A percentile compares a stretch with the other conserved stretches of the same genome.
Conservation (phyloP, 2,329 filamentous ascomycete species). For the Ceratocystis ficicola region DNA sequence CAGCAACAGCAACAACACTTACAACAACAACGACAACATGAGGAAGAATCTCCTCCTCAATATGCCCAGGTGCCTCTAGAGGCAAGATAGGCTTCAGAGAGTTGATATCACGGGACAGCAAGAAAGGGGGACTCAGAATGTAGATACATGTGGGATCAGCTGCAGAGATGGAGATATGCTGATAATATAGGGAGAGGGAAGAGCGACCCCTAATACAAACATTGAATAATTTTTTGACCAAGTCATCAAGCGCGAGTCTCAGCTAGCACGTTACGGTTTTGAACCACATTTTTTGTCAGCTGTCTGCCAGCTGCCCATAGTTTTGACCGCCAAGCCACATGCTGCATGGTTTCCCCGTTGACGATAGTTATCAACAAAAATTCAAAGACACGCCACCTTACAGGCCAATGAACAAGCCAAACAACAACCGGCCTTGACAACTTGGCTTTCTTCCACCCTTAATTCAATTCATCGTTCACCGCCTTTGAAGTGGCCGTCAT, state of each 20-base stretch:
- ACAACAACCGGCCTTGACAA: not conserved
- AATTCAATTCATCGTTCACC: not conserved
- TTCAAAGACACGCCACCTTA: not conserved
- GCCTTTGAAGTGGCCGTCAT: too few relatives aligned
- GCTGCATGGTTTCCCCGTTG: not conserved
- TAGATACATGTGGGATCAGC: too few relatives aligned
- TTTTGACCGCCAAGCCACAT: too few relatives aligned
- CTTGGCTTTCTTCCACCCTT: not conserved
- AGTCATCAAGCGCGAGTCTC: too few relatives aligned
- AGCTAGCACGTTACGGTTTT: too few relatives aligned
- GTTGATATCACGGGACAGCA: not conserved
- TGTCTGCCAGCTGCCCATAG: too few relatives aligned
- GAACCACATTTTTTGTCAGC: too few relatives aligned
- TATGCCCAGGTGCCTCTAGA: not conserved
- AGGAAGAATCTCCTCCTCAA: constrained; percentile 1
- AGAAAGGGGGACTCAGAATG: not conserved
- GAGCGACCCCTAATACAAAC: too few relatives aligned
- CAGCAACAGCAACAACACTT: not conserved
- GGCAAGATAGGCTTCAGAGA: not conserved
- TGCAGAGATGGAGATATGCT: too few relatives aligned
- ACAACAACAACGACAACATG: not conserved
- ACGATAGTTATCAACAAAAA: not conserved
- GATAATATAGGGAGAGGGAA: too few relatives aligned
- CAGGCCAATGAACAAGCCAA: not conserved
- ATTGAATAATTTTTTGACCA: too few relatives aligned